Evolutionary conservation across 2,329 filamentous ascomycete species (phyloP).

Genomic region (Alternaria sp.): DNA sequence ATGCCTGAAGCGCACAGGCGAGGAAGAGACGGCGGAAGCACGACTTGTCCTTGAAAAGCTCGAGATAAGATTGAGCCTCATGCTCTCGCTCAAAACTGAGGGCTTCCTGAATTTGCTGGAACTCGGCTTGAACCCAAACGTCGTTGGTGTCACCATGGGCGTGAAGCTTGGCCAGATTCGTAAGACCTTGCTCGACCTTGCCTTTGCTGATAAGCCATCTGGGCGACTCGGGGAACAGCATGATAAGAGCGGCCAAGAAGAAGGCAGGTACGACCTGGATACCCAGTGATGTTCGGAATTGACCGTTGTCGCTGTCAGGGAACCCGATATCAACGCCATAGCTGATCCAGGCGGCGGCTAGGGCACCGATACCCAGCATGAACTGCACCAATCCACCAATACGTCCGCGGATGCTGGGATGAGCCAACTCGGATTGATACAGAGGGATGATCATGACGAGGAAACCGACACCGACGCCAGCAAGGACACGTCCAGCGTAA

Average conservation of each 20-base stretch:
- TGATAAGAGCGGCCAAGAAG: constrained; percentile 68
- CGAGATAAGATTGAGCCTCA: constrained; percentile 71
- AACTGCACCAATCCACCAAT: constrained; percentile 81
- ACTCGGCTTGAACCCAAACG: constrained; percentile 75
- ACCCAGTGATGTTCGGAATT: constrained; percentile 70
- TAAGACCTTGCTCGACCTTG: constrained; percentile 67
- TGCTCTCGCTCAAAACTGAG: constrained; percentile 72
- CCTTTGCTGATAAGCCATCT: constrained; percentile 78
- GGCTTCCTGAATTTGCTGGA: constrained; percentile 70
- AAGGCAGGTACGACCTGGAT: constrained; percentile 74
- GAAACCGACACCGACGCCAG: constrained; percentile 69
- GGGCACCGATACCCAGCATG: constrained; percentile 78
- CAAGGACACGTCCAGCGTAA: constrained; percentile 72
- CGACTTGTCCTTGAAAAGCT: constrained; percentile 70
- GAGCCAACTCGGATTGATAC: constrained; percentile 80
- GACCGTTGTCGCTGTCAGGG: constrained; percentile 53
- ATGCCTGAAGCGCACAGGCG: constrained; percentile 71
- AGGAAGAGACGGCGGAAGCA: constrained; percentile 76
- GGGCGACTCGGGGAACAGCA: constrained; percentile 71
- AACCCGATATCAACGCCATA: constrained; percentile 68
- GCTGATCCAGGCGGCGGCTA: constrained; percentile 75
- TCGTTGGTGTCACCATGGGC: constrained; percentile 70
- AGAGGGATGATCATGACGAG: constrained; percentile 71
- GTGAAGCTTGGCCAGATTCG: constrained; percentile 72
- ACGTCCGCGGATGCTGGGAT: constrained; percentile 77